phyloP scores from a whole-genome alignment of 768 basidiomycete genomes.

The Lentinus brumalis region DNA sequence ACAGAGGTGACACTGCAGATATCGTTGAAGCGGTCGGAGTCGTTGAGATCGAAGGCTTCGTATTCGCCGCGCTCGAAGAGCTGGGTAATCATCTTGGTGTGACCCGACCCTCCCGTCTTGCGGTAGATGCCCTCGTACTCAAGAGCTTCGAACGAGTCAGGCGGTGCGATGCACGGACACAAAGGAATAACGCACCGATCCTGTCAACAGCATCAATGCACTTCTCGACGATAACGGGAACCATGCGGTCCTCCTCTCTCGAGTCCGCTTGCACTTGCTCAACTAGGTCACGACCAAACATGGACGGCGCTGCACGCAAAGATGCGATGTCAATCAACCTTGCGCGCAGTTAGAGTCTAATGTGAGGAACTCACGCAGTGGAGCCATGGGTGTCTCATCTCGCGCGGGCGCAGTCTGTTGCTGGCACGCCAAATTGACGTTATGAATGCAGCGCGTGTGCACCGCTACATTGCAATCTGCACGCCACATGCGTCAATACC shows the following conservation, averaged over 20 bases:
- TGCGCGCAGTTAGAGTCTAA: background rate
- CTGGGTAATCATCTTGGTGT: slow-evolving; percentile 91
- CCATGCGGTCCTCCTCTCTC: slow-evolving; percentile 55
- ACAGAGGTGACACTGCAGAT: slow-evolving; percentile 97
- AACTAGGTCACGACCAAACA: slow-evolving; percentile 88
- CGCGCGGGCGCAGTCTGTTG: slow-evolving; percentile 43
- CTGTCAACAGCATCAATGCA: slow-evolving; percentile 94
- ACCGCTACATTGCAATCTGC: slow-evolving; percentile 85
- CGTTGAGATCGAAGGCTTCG: slow-evolving; percentile 81
- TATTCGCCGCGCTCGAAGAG: slow-evolving; percentile 95
- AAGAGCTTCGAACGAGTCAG: slow-evolving; percentile 53
- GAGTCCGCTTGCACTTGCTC: slow-evolving; percentile 81
- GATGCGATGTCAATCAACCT: slow-evolving; percentile 16
- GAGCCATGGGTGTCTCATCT: slow-evolving; percentile 33
- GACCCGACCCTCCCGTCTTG: slow-evolving; percentile 91
- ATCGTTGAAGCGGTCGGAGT: slow-evolving; percentile 92
- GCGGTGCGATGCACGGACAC: background rate
- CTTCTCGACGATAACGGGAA: slow-evolving; percentile 92
- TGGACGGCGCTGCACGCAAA: slow-evolving; percentile 65
- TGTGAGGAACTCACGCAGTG: slow-evolving; percentile 33
- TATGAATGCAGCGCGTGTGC: slow-evolving; percentile 82
- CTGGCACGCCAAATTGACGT: slow-evolving; percentile 66
- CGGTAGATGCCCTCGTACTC: slow-evolving; percentile 99
- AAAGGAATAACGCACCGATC: slow-evolving; percentile 58
- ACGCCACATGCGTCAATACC: background rate